phyloP scores from a whole-genome alignment of 768 basidiomycete species.

The Auriscalpium microsporum region DNA sequence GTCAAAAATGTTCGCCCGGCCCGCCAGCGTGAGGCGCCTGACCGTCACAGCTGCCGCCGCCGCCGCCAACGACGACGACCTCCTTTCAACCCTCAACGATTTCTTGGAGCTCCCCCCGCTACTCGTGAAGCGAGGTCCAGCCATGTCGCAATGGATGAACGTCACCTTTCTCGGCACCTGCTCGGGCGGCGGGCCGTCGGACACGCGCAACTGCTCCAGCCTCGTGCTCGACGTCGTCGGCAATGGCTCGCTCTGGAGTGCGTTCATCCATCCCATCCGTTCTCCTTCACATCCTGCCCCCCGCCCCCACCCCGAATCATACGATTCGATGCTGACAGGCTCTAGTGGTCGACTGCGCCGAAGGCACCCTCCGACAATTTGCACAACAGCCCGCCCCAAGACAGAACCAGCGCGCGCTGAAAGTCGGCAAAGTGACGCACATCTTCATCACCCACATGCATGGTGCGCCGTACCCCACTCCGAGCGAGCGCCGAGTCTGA shows the following conservation, averaged over 20 bases:
- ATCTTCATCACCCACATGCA: constrained; percentile 87
- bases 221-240: constrained; percentile 52
- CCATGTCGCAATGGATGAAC: constrained; percentile 33
- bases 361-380: constrained; percentile 71
- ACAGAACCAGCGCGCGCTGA: constrained; percentile 23
- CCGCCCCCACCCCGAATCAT: not conserved
- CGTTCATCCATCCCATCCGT: constrained; percentile 11
- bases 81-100: too few species aligned
- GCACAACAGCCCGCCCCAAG: constrained; percentile 37
- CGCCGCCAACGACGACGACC: too few species aligned
- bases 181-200: constrained; percentile 67
- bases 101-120: too few species aligned
- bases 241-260: constrained; percentile 62
- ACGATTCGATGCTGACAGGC: not conserved
- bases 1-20: too few species aligned
- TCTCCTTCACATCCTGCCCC: constrained; percentile 1
- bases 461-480: constrained; percentile 26
- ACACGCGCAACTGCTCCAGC: constrained; percentile 69
- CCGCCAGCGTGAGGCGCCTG: too few species aligned
- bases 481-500: too few species aligned
- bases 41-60: too few species aligned
- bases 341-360: constrained; percentile 77
- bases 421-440: constrained; percentile 44
- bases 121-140: not conserved
- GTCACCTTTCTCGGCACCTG: constrained; percentile 73